Evolutionary conservation across 176 grass and related monocot species (phyloP).

Genomic region (Tillandsia fasciculata): DNA sequence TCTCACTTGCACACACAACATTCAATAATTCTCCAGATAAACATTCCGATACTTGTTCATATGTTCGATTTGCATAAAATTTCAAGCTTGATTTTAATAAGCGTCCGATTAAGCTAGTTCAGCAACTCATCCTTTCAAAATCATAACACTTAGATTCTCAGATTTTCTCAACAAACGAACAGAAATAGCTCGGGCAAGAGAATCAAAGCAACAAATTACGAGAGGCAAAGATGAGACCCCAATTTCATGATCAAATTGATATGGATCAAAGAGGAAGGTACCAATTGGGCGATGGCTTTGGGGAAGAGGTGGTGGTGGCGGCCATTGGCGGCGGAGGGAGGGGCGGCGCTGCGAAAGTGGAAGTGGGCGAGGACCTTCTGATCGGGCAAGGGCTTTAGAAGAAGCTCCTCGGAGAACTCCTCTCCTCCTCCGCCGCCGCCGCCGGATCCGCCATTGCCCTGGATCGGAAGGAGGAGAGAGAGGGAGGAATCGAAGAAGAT

Average conservation of each 20-base stretch:
- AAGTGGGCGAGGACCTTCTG: constrained; percentile 76
- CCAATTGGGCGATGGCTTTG: constrained; percentile 85
- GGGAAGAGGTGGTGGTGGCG: constrained; percentile 74
- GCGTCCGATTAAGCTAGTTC: no score
- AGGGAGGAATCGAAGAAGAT: constrained; percentile 9
- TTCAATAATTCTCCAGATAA: no score
- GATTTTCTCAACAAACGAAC: background rate
- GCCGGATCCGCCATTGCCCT: constrained; percentile 4
- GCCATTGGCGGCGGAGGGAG: constrained; percentile 30
- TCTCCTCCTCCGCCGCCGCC: constrained; percentile 15
- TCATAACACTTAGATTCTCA: background rate
- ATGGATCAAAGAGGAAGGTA: constrained; percentile 28
- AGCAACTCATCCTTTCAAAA: background rate
- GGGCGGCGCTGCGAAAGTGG: constrained; percentile 60
- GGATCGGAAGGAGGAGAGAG: background rate
- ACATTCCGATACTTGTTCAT: no score
- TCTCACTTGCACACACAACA: no score
- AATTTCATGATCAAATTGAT: background rate
- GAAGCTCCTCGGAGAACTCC: constrained; percentile 73
- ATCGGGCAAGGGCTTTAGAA: constrained; percentile 80
- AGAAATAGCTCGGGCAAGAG: background rate
- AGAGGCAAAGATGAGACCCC: background rate
- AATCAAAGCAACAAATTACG: background rate
- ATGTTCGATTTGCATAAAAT: no score
- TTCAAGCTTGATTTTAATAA: no score